Conservation (phyloP, 305 asterid genomes). For the Fraxinus dipetala region DNA sequence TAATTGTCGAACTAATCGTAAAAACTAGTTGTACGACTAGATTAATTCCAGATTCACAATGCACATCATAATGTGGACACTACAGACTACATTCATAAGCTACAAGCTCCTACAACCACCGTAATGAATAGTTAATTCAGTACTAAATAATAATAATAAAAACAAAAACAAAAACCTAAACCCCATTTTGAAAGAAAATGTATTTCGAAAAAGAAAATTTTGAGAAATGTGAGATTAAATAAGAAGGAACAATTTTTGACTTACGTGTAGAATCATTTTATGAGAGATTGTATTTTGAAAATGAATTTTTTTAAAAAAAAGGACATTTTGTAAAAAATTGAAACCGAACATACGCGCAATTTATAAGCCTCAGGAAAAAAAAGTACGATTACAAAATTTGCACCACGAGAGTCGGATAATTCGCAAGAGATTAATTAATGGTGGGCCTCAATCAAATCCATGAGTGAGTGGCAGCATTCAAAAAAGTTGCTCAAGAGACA, state of each 20-base stretch:
- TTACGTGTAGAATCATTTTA: too few species aligned
- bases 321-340: too few species aligned
- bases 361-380: conserved; percentile 16
- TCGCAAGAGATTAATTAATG: conserved; percentile 32
- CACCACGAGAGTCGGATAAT: conserved; percentile 24
- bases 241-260: too few species aligned
- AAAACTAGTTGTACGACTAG: too few species aligned
- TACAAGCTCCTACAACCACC: neutral
- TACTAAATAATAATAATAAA: too few species aligned
- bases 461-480: conserved; percentile 42
- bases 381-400: conserved; percentile 17
- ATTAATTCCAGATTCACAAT: neutral
- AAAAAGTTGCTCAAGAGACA: conserved; percentile 24
- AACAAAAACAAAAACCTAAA: too few species aligned
- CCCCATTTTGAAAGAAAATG: too few species aligned
- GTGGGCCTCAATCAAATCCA: conserved; percentile 53
- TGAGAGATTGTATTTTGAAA: too few species aligned
- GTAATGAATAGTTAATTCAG: neutral
- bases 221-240: too few species aligned
- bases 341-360: conserved; percentile 1
- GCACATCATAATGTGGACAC: neutral
- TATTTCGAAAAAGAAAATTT: too few species aligned
- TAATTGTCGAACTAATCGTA: too few species aligned
- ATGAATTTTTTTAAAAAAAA: too few species aligned
- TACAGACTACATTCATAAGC: neutral